Conservation (phyloP, 371 early-diverging fungal genomes). For the Mortierella sp. region DNA sequence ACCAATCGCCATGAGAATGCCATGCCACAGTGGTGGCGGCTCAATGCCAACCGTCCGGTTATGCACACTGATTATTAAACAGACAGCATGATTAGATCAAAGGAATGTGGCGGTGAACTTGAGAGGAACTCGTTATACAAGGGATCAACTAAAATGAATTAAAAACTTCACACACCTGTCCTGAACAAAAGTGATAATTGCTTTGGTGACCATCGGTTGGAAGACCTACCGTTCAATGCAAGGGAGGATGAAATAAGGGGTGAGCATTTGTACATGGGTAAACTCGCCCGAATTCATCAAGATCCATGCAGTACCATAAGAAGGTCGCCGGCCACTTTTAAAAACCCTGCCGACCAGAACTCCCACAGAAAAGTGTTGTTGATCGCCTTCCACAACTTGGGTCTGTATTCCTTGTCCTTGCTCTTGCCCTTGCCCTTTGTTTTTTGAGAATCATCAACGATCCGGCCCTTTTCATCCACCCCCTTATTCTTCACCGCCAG, state of each 20-base stretch:
- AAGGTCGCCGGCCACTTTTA: slow-evolving; percentile 38
- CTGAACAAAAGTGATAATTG: slow-evolving; percentile 36
- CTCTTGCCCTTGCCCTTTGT: slow-evolving; percentile 5
- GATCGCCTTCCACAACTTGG: slow-evolving; percentile 40
- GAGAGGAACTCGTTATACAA: too few relatives aligned
- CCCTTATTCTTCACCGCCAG: slow-evolving; percentile 3
- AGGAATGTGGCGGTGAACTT: too few relatives aligned
- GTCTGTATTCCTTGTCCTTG: slow-evolving; percentile 17
- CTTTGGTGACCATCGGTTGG: slow-evolving; percentile 51
- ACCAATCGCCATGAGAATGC: slow-evolving; percentile 43
- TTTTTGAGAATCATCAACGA: not conserved
- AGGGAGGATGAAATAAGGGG: slow-evolving; percentile 6
- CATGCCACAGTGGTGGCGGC: slow-evolving; percentile 46
- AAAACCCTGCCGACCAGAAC: slow-evolving; percentile 39
- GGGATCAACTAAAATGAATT: too few relatives aligned
- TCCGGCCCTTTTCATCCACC: slow-evolving; percentile 2
- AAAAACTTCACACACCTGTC: too few relatives aligned
- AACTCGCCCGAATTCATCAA: too few relatives aligned
- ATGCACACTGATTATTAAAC: not conserved
- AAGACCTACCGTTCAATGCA: slow-evolving; percentile 30
- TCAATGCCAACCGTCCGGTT: not conserved
- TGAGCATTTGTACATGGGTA: slow-evolving; percentile 5
- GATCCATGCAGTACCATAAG: slow-evolving; percentile 32
- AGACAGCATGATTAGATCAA: not conserved
- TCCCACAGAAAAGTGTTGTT: slow-evolving; percentile 40